Conservation (phyloP, 371 early-diverging fungal species). For the Vavraia culicis region DNA sequence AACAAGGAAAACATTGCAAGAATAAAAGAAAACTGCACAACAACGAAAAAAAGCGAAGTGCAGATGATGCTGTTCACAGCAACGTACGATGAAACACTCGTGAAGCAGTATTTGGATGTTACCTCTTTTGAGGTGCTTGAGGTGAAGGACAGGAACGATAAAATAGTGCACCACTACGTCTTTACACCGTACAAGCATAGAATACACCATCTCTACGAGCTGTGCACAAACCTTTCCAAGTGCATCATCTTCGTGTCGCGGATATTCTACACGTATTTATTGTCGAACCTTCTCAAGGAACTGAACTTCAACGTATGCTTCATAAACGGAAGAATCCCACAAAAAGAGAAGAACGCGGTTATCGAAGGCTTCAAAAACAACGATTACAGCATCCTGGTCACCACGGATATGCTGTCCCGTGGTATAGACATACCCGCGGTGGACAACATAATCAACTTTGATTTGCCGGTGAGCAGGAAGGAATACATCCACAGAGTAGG, state of each 20-base stretch:
- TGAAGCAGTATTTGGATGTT: too few relatives aligned
- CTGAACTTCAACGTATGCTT: conserved; percentile 58
- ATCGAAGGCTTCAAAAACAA: conserved; percentile 66
- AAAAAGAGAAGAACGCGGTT: conserved; percentile 64
- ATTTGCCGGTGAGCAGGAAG: conserved; percentile 69
- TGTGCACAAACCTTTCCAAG: conserved; percentile 48
- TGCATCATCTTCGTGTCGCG: conserved; percentile 78
- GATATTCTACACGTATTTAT: conserved; percentile 75
- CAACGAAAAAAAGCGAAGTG: conserved; percentile 65
- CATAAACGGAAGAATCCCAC: conserved; percentile 75
- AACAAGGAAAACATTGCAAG: too few relatives aligned
- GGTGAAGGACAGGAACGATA: conserved; percentile 60
- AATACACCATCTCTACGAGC: conserved; percentile 58
- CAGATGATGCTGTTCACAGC: conserved; percentile 82
- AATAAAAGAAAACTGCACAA: too few relatives aligned
- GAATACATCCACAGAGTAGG: conserved; percentile 89
- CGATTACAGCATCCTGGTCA: conserved; percentile 57
- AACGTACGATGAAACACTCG: conserved; percentile 65
- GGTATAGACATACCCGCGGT: conserved; percentile 84
- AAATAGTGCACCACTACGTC: conserved; percentile 63
- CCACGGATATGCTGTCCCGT: conserved; percentile 82
- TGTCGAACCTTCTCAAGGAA: conserved; percentile 57
- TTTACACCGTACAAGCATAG: conserved; percentile 74
- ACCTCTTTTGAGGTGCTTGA: conserved; percentile 67
- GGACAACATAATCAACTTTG: conserved; percentile 77